Evolutionary conservation across 2,329 filamentous ascomycete species (phyloP).

Genomic region (Chrysoporthe cubensis): DNA sequence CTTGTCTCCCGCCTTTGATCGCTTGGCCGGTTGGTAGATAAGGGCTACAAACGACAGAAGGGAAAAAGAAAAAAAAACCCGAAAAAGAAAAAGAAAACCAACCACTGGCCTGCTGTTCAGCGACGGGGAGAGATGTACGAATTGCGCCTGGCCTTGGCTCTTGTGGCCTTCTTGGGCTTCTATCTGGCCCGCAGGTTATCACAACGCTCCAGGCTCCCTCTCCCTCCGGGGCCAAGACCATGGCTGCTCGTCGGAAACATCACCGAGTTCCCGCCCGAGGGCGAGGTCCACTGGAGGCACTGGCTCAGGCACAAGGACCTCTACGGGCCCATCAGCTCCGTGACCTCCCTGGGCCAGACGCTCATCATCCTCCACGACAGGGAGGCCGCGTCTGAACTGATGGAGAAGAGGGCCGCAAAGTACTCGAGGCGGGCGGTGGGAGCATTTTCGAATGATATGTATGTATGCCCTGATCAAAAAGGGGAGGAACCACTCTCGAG

Average conservation of each 20-base stretch:
- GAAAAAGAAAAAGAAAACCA: not conserved
- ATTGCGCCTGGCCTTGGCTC: not conserved
- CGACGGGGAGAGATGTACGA: not conserved
- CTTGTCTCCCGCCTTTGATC: no score
- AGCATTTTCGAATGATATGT: conserved; percentile 22
- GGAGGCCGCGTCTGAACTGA: conserved; percentile 7
- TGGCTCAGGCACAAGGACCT: conserved; percentile 46
- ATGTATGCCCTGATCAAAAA: not conserved
- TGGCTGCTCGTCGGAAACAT: conserved; percentile 55
- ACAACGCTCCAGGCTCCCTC: not conserved
- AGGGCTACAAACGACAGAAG: no score
- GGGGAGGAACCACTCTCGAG: no score
- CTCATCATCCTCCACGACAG: conserved; percentile 46
- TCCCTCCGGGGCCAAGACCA: conserved; percentile 54
- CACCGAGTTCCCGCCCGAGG: conserved; percentile 47
- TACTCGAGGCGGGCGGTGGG: conserved; percentile 11
- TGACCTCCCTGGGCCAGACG: conserved; percentile 45
- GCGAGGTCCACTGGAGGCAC: conserved; percentile 42
- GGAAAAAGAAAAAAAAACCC: not conserved
- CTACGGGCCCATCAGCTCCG: conserved; percentile 44
- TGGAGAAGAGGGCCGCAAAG: conserved; percentile 15
- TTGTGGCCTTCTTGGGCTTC: not conserved
- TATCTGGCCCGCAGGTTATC: not conserved
- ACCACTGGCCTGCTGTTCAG: no score
- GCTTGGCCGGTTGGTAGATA: no score